Evolutionary conservation across 179 eudicot genomes (phyloP), one percentile per base, ranked within the genome.

Genomic region (Nepenthes alata): DNA sequence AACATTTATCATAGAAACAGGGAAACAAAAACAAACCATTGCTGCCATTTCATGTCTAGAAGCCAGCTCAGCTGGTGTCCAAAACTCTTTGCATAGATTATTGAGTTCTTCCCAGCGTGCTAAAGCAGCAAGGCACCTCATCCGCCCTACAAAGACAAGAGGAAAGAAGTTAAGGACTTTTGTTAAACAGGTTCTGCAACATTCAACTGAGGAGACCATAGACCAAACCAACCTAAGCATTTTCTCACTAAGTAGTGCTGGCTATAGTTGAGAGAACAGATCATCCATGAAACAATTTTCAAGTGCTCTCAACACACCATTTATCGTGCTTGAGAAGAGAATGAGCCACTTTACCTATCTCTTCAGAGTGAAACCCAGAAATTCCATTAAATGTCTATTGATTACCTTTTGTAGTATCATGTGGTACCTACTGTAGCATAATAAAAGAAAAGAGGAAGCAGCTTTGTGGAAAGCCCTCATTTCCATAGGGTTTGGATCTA

Each of bases 61-160:
- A 67, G 87, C 78, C 60, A 87, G 91, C 73, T 94, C 99, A 63
- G 99, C 96, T 55, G 91, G 97, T 55, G 99, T 81, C 99, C 99
- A 94, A 55, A 79, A 84, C 54, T 90, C 96, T 78, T 77, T 87
- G 79, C 97, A 94, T 25, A 94, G 77, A 72, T 81, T 84, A 72
- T 85, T 87, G 47, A 94, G 96, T 77, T 94, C 97, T 66, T 94
- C 99, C 97, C 97, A 94, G 11, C 95, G 96, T 62, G 99, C 99
- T 64, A 91, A 79, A 69, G 99, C 99, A 61, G 96, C 99, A 81
- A 94, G 96, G 69, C 96, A 90, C 77, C 99, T 78, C 99, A 94
- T 94, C 37, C 82, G 75, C 51, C 99, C 99, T 94, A 44, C 51
- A 73, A 59, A 60, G 4, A 36, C 50, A 66, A 12, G 4, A 0